Evolutionary conservation across 108 stramenopile genomes (phyloP), one percentile per base, ranked within the genome.

Genomic region (Bacterosira constricta): DNA sequence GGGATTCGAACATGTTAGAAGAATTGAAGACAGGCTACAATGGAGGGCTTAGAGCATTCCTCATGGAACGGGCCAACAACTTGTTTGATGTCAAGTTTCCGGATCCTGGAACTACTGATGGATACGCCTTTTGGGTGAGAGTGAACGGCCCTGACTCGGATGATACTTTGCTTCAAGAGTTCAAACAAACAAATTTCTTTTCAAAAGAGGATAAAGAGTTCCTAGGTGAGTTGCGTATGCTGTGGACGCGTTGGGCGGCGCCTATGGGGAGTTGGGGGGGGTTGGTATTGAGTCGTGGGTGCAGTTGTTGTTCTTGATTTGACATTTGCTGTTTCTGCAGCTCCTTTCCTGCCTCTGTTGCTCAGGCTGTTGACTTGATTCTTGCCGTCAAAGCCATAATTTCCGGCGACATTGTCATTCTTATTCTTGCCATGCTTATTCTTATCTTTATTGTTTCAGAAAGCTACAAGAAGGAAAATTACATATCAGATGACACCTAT

Each of bases 11-110:
- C 31, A 57, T 94, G 64, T 55, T 88, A 52, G 85, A 89, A n/a
- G 88, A 88, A 62, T 52, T 94, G 53, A 90, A 89, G 59, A n/a
- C n/a, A n/a, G 72, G 71, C 29, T 50, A 50, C 12, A 86, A 89
- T 36, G 84, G 89, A 50, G 87, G 88, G 10, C 55, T 94, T 41
- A 60, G 73, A 47, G 67, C 71, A 39, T 90, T 91, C 69, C 49
- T 89, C 23, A 23, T 51, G 60, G 75, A 70, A 31, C 30, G 75
- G 35, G 75, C 66, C 27, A 58, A 63, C 21, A 63, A 66, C 25
- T 39, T 77, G 45, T 86, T 86, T 69, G 75, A 71, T 9, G 75
- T 73, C 10, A 25, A 61, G 35, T 50, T 71, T 29, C 73, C 67
- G 15, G 54, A 60, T 31, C 31, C 60, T 12, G 42, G 56, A 26